A percentile compares a stretch with the other conserved stretches of the same genome.
These are phyloP conservation scores for Gnomoniopsis smithogilvyi DNA, from an alignment of 2,329 filamentous ascomycete species.

Conservation along the genomic window DNA sequence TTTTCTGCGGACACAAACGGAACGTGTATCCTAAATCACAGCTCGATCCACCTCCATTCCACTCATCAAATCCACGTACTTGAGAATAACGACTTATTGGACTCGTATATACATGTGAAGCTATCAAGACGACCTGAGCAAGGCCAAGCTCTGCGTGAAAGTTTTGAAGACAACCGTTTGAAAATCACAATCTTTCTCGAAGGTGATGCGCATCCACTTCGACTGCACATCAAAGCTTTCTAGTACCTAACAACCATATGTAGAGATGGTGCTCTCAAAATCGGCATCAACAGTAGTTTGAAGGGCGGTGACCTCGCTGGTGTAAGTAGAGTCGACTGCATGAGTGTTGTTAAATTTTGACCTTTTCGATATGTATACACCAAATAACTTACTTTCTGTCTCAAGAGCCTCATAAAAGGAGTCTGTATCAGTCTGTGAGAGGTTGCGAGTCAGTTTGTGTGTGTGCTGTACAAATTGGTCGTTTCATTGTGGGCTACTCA, in stretches of 20 bases:
- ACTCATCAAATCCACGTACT: too few relatives aligned
- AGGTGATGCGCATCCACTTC: not conserved
- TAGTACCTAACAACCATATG: not conserved
- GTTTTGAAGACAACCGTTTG: too few relatives aligned
- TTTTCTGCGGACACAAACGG: too few relatives aligned
- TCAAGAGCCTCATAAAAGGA: constrained; percentile 1
- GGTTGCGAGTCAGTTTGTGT: not conserved
- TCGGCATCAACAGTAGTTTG: not conserved
- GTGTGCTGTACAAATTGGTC: not conserved
- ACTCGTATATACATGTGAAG: too few relatives aligned
- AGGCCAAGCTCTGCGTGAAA: too few relatives aligned
- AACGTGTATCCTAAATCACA: too few relatives aligned
- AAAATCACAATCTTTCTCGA: not conserved
- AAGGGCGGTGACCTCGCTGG: not conserved
- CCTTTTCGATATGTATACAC: not conserved
- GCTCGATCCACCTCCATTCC: too few relatives aligned
- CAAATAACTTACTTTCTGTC: not conserved
- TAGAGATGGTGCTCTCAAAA: not conserved
- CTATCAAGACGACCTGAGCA: too few relatives aligned
- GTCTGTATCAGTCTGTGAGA: not conserved
- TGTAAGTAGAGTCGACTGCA: constrained; percentile 1
- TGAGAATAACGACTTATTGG: too few relatives aligned
- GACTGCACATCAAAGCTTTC: not conserved
- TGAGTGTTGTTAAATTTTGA: not conserved
- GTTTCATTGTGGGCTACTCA: not conserved